These are phyloP conservation scores for Rhizomucor miehei DNA, from an alignment of 371 early-diverging fungal genomes.

Conservation along the genomic window DNA sequence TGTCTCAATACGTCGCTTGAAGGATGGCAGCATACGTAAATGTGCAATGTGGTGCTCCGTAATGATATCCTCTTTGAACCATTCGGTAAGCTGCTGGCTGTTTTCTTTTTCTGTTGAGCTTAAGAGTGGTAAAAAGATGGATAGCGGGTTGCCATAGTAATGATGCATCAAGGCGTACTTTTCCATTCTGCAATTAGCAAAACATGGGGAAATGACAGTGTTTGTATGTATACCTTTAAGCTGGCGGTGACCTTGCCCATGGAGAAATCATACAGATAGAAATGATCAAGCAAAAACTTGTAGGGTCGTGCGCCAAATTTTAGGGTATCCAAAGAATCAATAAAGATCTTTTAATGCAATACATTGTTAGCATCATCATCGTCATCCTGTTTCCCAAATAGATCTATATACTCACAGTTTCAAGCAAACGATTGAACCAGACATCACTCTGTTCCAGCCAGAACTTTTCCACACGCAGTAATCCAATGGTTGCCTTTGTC, in stretches of 20 bases:
- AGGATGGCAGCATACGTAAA: slow-evolving; percentile 77
- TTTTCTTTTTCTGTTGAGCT: slow-evolving; percentile 23
- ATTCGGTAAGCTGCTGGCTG: slow-evolving; percentile 28
- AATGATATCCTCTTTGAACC: slow-evolving; percentile 24
- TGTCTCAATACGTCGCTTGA: slow-evolving; percentile 53
- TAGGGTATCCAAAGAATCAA: slow-evolving; percentile 47
- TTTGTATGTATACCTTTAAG: slow-evolving; percentile 66
- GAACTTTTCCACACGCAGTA: slow-evolving; percentile 78
- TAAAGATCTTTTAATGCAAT: slow-evolving; percentile 44
- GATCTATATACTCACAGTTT: slow-evolving; percentile 37
- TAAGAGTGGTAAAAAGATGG: slow-evolving; percentile 53
- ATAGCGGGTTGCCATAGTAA: slow-evolving; percentile 84
- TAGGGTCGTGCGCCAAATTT: slow-evolving; percentile 70
- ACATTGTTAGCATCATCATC: neutral
- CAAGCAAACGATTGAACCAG: slow-evolving; percentile 75
- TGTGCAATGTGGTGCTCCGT: slow-evolving; percentile 52
- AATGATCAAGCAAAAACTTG: slow-evolving; percentile 75
- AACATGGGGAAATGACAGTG: too few relatives aligned
- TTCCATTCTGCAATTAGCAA: neutral
- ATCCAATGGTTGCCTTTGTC: slow-evolving; percentile 62
- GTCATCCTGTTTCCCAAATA: neutral
- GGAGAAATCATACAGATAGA: slow-evolving; percentile 76
- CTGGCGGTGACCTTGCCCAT: slow-evolving; percentile 67
- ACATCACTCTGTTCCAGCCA: slow-evolving; percentile 72
- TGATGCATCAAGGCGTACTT: slow-evolving; percentile 87